phyloP scores from a whole-genome alignment of 148 eudicot species.

The Camellia japonica region DNA sequence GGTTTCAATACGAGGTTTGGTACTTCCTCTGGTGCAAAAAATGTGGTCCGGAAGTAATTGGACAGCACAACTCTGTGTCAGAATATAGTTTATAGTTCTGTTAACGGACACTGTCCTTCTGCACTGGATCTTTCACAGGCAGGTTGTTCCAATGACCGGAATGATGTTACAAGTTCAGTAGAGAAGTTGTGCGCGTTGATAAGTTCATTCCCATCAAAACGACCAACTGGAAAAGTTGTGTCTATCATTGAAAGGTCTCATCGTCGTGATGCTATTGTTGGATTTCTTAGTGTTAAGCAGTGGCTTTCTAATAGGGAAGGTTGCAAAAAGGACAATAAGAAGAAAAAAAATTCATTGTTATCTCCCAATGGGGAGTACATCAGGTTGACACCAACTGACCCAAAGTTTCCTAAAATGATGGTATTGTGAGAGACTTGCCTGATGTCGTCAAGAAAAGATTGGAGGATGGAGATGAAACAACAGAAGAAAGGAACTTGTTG shows the following conservation, averaged over 20 bases:
- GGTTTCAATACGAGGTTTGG: conserved; percentile 11
- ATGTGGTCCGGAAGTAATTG: conserved; percentile 21
- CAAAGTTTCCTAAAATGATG: too few relatives aligned
- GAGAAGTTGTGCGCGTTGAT: conserved; percentile 54
- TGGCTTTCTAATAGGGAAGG: conserved; percentile 44
- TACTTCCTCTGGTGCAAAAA: conserved; percentile 23
- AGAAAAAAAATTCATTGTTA: too few relatives aligned
- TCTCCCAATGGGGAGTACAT: too few relatives aligned
- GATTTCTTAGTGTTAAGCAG: conserved; percentile 63
- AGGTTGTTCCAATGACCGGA: conserved; percentile 25
- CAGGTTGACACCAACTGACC: too few relatives aligned
- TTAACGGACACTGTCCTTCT: conserved; percentile 28
- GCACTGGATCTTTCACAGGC: conserved; percentile 22
- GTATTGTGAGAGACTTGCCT: conserved; percentile 58
- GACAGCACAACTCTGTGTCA: conserved; percentile 8
- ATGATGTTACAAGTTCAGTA: conserved; percentile 31
- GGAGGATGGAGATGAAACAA: conserved; percentile 52
- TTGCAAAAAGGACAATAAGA: conserved; percentile 22
- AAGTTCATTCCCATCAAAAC: conserved; percentile 53
- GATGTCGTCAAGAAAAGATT: conserved; percentile 55
- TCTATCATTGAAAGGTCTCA: conserved; percentile 62
- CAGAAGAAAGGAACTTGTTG: conserved; percentile 77
- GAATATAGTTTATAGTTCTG: conserved; percentile 20
- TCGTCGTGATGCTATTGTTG: conserved; percentile 63
- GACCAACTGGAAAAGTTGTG: conserved; percentile 87